Conservation (phyloP, 1,139 yeast genomes). For the Yarrowia galli region DNA sequence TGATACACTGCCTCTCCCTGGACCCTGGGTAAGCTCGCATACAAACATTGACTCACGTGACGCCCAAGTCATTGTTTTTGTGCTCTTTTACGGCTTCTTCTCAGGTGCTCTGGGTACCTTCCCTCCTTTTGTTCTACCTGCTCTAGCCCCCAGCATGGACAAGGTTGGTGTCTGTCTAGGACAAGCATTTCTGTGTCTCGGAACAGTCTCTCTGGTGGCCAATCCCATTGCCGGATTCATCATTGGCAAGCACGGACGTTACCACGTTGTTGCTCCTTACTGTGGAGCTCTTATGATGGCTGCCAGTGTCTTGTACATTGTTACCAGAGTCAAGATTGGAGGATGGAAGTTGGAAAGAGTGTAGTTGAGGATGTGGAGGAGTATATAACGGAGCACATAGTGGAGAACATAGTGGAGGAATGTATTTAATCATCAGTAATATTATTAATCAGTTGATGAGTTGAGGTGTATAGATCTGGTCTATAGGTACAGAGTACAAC, state of each 20-base stretch:
- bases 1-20: neutral
- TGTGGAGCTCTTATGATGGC: constrained; percentile 30
- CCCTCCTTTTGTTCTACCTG: constrained; percentile 38
- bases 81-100: constrained; percentile 36
- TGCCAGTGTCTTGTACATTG: constrained; percentile 5
- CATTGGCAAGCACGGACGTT: constrained; percentile 12
- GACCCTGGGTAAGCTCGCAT: neutral
- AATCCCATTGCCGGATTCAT: constrained; percentile 37
- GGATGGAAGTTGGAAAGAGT: constrained; percentile 5
- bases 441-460: too few relatives aligned
- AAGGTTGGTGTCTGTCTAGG: constrained; percentile 37
- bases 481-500: too few relatives aligned
- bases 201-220: constrained; percentile 33
- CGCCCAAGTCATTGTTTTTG: constrained; percentile 35
- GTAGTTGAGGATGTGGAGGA: neutral
- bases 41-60: constrained; percentile 21
- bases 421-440: constrained; percentile 21
- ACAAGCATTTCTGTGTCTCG: constrained; percentile 35
- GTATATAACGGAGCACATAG: too few relatives aligned
- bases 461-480: too few relatives aligned
- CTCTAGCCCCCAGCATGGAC: constrained; percentile 31
- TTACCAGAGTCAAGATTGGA: constrained; percentile 6
- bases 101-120: constrained; percentile 38
- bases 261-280: constrained; percentile 33
- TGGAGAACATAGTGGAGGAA: too few relatives aligned